Percentiles rank a stretch among this genome's conserved stretches.
Evolutionary conservation across 2,329 filamentous ascomycete species (phyloP).

Genomic region (Diaporthe aspalathi): DNA sequence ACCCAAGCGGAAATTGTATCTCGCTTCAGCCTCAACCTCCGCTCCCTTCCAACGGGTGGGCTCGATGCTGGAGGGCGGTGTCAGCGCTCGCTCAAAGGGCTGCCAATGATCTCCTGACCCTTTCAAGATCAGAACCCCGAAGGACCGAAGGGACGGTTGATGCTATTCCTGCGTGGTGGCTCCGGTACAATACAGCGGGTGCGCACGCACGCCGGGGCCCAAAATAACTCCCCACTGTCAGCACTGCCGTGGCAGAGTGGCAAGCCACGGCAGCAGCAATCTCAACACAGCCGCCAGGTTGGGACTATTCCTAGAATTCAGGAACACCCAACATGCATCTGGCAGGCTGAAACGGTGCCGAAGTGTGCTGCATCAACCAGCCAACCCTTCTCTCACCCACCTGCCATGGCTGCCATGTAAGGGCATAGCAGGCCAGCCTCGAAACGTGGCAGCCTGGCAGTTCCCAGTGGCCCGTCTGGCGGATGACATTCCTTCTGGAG

Average conservation of each 20-base stretch:
- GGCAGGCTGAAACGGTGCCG: slow-evolving; percentile 15
- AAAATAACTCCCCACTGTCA: slow-evolving; percentile 27
- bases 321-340: slow-evolving; percentile 16
- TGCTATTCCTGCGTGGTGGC: neutral
- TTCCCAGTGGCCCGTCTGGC: neutral
- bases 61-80: neutral
- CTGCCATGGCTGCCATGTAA: slow-evolving; percentile 2
- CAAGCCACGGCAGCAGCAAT: neutral
- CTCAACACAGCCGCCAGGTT: slow-evolving; percentile 21
- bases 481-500: neutral
- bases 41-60: neutral
- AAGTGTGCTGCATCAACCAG: slow-evolving; percentile 1
- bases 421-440: slow-evolving; percentile 17
- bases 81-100: neutral
- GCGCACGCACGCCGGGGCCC: neutral
- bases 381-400: neutral
- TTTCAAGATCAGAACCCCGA: neutral
- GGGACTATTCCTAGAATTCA: slow-evolving; percentile 17
- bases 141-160: neutral
- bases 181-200: slow-evolving; percentile 6
- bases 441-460: slow-evolving; percentile 29
- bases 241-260: slow-evolving; percentile 19
- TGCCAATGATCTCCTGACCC: neutral
- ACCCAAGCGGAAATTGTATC: slow-evolving; percentile 24
- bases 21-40: slow-evolving; percentile 4